These are phyloP conservation scores for Pholiota molesta DNA, from an alignment of 768 basidiomycete species.

Conservation along the genomic window DNA sequence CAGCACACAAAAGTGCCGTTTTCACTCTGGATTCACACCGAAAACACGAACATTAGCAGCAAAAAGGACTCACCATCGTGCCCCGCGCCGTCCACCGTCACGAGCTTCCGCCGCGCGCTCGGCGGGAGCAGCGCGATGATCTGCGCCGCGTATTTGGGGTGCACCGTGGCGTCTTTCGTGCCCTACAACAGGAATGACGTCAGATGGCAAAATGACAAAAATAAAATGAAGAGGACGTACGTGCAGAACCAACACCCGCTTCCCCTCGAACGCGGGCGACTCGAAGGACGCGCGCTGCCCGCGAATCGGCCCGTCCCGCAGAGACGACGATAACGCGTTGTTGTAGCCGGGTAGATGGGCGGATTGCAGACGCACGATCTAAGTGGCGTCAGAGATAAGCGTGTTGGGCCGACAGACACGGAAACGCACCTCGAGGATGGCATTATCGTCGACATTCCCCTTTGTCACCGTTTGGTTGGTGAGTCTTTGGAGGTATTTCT, in stretches of 20 bases:
- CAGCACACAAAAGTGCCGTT: no score
- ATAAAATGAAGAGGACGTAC: constrained; percentile 37
- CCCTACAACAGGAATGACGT: constrained; percentile 40
- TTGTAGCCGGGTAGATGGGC: constrained; percentile 78
- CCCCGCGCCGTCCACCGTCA: constrained; percentile 52
- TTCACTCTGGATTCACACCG: no score
- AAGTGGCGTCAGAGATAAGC: constrained; percentile 1
- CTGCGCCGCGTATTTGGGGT: constrained; percentile 50
- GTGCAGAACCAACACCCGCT: constrained; percentile 65
- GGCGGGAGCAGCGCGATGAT: constrained; percentile 49
- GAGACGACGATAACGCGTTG: constrained; percentile 73
- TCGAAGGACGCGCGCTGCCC: constrained; percentile 59
- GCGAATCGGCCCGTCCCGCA: constrained; percentile 73
- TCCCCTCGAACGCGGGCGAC: constrained; percentile 47
- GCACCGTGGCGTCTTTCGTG: constrained; percentile 60
- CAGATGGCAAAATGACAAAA: neutral
- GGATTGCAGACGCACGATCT: constrained; percentile 77
- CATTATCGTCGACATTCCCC: constrained; percentile 20
- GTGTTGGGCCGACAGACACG: constrained; percentile 5
- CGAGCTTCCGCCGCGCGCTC: constrained; percentile 39
- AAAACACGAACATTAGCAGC: no score
- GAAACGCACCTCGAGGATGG: constrained; percentile 45
- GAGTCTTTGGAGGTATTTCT: constrained; percentile 58
- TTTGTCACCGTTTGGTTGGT: constrained; percentile 34
- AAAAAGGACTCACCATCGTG: no score